Evolutionary conservation across 1,284 basidiomycete species (phyloP).

Genomic region (Trichosporon sp.): DNA sequence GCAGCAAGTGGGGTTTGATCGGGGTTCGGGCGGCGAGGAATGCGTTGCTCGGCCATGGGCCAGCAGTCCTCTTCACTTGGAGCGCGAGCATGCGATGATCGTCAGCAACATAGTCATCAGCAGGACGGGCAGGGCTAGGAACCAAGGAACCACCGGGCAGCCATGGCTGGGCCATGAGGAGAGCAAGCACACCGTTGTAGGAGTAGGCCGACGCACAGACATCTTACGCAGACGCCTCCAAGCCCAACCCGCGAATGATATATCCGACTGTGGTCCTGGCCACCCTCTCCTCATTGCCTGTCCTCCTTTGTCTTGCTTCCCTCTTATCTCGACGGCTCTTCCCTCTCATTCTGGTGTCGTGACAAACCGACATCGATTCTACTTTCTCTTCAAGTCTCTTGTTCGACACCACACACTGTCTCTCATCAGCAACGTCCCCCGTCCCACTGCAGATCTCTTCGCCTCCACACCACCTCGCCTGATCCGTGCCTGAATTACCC

Average conservation of each 20-base stretch:
- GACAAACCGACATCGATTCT: background rate
- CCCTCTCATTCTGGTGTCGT: background rate
- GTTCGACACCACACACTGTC: background rate
- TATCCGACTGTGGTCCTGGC: background rate
- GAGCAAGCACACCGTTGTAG: background rate
- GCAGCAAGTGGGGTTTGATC: conserved; percentile 1
- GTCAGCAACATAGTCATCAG: conserved; percentile 10
- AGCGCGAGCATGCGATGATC: background rate
- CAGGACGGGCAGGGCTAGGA: background rate
- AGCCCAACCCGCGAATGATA: background rate
- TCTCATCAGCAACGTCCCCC: background rate
- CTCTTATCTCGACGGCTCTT: background rate
- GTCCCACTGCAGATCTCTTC: background rate
- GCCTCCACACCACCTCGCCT: background rate
- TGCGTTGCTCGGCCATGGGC: conserved; percentile 11
- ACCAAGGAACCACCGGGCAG: background rate
- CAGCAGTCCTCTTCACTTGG: background rate
- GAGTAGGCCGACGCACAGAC: conserved; percentile 5
- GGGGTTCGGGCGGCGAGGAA: conserved; percentile 7
- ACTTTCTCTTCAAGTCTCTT: background rate
- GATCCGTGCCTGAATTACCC: background rate
- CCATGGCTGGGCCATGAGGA: conserved; percentile 9
- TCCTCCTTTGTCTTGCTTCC: background rate
- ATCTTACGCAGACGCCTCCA: background rate
- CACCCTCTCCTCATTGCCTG: background rate